Conservation (phyloP, 2,329 filamentous ascomycete genomes). For the Aureobasidium sp. region DNA sequence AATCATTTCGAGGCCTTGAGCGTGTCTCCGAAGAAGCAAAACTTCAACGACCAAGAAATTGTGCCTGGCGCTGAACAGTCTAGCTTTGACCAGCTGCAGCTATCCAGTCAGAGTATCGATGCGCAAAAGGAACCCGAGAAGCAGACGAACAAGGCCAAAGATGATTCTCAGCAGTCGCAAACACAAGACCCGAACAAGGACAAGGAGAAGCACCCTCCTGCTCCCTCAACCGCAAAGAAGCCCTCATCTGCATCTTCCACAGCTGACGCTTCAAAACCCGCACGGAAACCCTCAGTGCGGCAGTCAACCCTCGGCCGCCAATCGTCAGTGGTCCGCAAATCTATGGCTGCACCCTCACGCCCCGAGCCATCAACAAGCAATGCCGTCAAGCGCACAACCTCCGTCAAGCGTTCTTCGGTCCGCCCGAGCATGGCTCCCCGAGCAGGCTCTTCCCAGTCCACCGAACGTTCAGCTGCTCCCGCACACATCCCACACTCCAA, state of each 20-base stretch:
- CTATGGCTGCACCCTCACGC: not conserved
- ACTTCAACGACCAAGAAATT: not conserved
- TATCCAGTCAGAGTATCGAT: not conserved
- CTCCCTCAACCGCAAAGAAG: not conserved
- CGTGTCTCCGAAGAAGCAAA: not conserved
- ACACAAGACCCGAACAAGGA: too few species aligned
- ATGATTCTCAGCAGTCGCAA: not conserved
- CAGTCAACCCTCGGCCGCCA: slow-evolving; percentile 3
- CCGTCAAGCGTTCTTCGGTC: not conserved
- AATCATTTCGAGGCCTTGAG: not conserved
- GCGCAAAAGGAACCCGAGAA: not conserved
- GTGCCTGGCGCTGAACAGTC: not conserved
- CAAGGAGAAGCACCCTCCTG: not conserved
- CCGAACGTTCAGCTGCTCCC: slow-evolving; percentile 10
- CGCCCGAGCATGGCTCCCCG: slow-evolving; percentile 16
- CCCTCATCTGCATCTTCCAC: slow-evolving; percentile 25
- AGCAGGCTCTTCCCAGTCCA: slow-evolving; percentile 20
- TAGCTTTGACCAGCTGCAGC: not conserved
- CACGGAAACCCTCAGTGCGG: slow-evolving; percentile 19
- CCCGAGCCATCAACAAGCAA: not conserved
- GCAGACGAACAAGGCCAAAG: not conserved
- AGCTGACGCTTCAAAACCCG: not conserved
- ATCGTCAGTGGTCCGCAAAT: not conserved
- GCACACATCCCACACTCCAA: slow-evolving; percentile 33
- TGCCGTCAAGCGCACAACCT: slow-evolving; percentile 1